phyloP scores from a whole-genome alignment of 345 rosid species.

The Brassica incana region DNA sequence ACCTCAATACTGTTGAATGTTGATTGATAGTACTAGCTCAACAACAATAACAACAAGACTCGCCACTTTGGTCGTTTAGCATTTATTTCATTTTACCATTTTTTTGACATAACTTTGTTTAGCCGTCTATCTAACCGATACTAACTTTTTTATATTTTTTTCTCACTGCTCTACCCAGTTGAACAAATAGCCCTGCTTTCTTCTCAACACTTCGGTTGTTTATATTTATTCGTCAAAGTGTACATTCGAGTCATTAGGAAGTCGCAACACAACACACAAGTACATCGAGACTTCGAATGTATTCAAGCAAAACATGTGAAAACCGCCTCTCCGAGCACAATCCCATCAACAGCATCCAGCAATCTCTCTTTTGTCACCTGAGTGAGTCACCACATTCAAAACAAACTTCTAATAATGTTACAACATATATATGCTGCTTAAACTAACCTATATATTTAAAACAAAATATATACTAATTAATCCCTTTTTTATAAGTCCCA shows the following conservation, averaged over 20 bases:
- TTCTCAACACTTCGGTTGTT: background rate
- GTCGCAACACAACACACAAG: background rate
- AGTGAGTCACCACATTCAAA: background rate
- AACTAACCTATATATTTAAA: background rate
- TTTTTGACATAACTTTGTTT: background rate
- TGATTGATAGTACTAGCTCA: conserved; percentile 21
- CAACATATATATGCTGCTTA: background rate
- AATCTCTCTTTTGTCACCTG: conserved; percentile 81
- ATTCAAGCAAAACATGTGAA: conserved; percentile 47
- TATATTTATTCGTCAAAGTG: background rate
- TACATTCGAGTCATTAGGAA: background rate
- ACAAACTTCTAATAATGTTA: background rate
- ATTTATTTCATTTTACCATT: no score
- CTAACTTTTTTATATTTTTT: no score
- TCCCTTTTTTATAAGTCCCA: background rate
- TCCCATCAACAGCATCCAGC: conserved; percentile 66
- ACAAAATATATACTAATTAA: background rate
- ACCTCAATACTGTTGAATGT: background rate
- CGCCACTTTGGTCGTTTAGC: background rate
- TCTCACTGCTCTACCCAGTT: background rate
- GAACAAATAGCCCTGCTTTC: background rate
- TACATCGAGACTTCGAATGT: background rate
- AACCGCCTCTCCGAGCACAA: conserved; percentile 64
- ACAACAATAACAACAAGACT: conserved; percentile 14
- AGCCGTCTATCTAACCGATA: background rate